These are phyloP conservation scores for Nicotiana noctiflora DNA, from an alignment of 257 asterid species.

Conservation along the genomic window DNA sequence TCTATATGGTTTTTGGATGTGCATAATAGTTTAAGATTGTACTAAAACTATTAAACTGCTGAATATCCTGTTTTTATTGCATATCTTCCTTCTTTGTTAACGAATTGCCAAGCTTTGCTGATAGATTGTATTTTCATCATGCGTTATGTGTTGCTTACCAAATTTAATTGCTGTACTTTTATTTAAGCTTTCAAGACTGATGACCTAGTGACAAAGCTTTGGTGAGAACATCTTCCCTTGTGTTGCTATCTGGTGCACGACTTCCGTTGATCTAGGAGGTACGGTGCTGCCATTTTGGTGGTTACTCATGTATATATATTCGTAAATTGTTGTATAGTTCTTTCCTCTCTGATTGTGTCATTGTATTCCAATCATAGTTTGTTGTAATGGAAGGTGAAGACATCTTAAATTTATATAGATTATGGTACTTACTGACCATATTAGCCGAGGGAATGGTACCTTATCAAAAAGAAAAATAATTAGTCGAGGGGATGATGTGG, in stretches of 20 bases:
- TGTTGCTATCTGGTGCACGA: background rate
- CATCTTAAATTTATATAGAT: background rate
- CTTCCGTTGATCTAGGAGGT: background rate
- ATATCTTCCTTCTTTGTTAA: background rate
- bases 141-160: background rate
- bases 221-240: background rate
- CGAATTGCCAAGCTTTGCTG: background rate
- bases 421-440: background rate
- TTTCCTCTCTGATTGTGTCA: background rate
- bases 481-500: background rate
- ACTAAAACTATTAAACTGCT: background rate
- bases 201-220: background rate
- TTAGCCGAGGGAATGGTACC: background rate
- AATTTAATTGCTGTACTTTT: background rate
- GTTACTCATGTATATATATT: background rate
- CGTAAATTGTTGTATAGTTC: background rate
- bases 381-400: constrained; percentile 4
- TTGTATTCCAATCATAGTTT: background rate
- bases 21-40: background rate
- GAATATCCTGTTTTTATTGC: background rate
- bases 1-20: background rate
- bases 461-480: too few species aligned
- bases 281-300: background rate
- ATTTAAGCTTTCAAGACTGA: background rate
- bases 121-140: background rate